Conservation (phyloP, 176 grass and related monocot genomes). For the Raddia guianensis region DNA sequence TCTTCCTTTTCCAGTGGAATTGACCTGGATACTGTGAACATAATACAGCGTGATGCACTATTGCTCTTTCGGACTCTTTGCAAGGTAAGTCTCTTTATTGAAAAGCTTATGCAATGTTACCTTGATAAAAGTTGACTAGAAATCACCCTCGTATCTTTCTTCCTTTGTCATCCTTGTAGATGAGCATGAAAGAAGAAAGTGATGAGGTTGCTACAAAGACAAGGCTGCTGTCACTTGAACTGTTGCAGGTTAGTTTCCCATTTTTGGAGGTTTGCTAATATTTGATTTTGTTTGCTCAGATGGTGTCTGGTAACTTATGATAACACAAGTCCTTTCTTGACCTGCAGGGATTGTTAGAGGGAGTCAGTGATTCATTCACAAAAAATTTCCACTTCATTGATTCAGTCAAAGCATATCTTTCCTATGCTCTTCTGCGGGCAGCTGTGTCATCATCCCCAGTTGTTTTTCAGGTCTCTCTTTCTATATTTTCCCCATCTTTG, state of each 20-base stretch:
- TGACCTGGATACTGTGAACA: conserved; percentile 84
- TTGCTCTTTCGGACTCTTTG: conserved; percentile 96
- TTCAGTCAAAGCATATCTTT: conserved; percentile 99
- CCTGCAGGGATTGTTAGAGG: conserved; percentile 90
- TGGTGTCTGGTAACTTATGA: conserved; percentile 30
- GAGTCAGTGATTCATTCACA: conserved; percentile 85
- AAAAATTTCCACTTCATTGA: conserved; percentile 99
- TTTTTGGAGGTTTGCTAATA: conserved; percentile 32
- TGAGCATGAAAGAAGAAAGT: conserved; percentile 99
- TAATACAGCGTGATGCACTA: conserved; percentile 88
- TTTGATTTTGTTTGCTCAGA: conserved; percentile 48
- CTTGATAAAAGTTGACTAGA: conserved; percentile 33
- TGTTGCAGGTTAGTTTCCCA: conserved; percentile 76
- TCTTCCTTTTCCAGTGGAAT: conserved; percentile 62
- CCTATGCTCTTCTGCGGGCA: conserved; percentile 87
- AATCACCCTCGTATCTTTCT: conserved; percentile 21
- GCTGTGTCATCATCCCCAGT: conserved; percentile 85
- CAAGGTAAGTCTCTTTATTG: conserved; percentile 66
- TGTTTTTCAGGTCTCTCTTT: conserved; percentile 84
- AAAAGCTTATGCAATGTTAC: conserved; percentile 37
- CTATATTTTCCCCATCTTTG: conserved; percentile 1
- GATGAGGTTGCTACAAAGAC: conserved; percentile 95
- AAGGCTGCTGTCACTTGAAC: conserved; percentile 95
- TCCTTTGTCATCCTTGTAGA: conserved; percentile 52
- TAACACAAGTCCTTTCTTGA: not conserved